Evolutionary conservation across 495 filamentous ascomycete species (phyloP), one percentile per base, ranked within the genome.

Genomic region (Durotheca rogersii): DNA sequence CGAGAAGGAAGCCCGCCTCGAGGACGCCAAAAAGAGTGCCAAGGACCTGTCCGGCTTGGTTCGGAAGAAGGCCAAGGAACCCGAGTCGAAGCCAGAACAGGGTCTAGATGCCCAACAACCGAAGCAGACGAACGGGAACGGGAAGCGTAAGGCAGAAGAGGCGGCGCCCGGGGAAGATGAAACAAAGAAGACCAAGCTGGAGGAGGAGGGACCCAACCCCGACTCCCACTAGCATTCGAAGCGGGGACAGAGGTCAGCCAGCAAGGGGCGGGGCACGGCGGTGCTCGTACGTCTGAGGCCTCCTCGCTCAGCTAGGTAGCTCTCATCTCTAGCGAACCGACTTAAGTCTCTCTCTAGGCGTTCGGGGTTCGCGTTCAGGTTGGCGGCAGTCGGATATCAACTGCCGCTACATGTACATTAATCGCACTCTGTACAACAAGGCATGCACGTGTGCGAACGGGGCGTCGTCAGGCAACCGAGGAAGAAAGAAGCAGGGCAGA

Each of bases 41-140:
- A 95, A 80, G 37, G 94, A 98, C 61, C 67, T 98, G n/a, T 86
- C 85, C 1, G 81, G 85, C 9, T 67, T 97, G n/a, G 85, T 96
- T 2, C 80, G 87, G 44, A 94, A 79, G 69, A 90, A 95, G 76
- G 72, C 80, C 46, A 77, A 79, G 68, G 40, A 57, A 27, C 9
- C 23, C 7, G 62, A 62, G 19, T 17, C 54, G 7, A 56, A 47
- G 17, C 38, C 56, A 19, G 69, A 68, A n/a, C n/a, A n/a, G n/a
- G n/a, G n/a, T n/a, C n/a, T n/a, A n/a, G n/a, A n/a, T 5, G 57
- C 65, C 12, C 65, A 65, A 14, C 43, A 34, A 1, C 35, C 44
- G 7, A 61, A 59, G 14, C 65, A 61, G 37, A 58, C 53, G 1
- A 67, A 66, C 14, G 68, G 63, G 1, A 67, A 66, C 14, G 68